Percentiles rank a stretch among this genome's conserved stretches.
Conservation (phyloP, 2,329 filamentous ascomycete genomes). For the Aspergillus niger region DNA sequence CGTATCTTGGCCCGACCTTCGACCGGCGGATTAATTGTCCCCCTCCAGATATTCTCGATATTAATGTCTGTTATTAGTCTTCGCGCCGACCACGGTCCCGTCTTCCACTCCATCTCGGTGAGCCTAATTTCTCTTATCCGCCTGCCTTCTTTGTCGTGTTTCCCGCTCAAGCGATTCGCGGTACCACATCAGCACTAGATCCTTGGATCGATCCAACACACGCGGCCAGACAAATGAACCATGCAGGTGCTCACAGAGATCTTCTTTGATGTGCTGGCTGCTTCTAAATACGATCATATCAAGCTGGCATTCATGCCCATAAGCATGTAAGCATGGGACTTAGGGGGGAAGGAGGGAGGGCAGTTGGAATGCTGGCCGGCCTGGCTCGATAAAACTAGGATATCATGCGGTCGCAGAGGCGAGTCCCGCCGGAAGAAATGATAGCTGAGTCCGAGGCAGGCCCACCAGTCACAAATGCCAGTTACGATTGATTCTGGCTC, state of each 20-base stretch:
- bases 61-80: not conserved
- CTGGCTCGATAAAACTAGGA: not conserved
- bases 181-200: not conserved
- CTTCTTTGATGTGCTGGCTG: not conserved
- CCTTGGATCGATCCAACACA: not conserved
- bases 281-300: not conserved
- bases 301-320: not conserved
- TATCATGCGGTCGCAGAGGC: not conserved
- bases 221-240: not conserved
- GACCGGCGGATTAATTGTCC: not conserved
- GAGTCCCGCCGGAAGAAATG: not conserved
- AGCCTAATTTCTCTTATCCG: not conserved
- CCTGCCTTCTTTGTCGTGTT: not conserved
- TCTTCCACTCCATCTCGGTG: not conserved
- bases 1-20: not conserved
- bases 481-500: not conserved
- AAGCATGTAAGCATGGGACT: not conserved
- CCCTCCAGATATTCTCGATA: not conserved
- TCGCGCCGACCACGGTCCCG: not conserved
- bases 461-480: not conserved
- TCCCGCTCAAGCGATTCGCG: not conserved
- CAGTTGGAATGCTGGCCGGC: not conserved
- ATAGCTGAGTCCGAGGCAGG: not conserved
- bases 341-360: too few relatives aligned
- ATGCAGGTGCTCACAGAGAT: not conserved